These are phyloP conservation scores for Xerocomus potaroensis DNA, from an alignment of 768 basidiomycete genomes.

Conservation along the genomic window DNA sequence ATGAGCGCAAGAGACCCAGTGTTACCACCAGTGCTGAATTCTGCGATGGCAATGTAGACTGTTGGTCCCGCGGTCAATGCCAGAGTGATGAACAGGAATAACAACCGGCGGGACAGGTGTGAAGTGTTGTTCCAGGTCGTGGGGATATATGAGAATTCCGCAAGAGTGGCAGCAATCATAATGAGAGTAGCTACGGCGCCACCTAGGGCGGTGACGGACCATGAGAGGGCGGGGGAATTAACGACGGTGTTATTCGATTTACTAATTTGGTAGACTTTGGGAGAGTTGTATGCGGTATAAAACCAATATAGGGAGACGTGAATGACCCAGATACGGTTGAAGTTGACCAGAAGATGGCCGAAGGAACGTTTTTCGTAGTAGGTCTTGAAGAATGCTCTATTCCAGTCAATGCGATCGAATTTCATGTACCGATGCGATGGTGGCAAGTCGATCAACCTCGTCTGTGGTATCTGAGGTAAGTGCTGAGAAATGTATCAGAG, in stretches of 20 bases:
- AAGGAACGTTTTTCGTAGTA: constrained; percentile 98
- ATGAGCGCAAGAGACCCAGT: constrained; percentile 79
- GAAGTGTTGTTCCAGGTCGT: constrained; percentile 99
- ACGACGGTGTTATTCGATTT: constrained; percentile 34
- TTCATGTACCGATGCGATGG: constrained; percentile 94
- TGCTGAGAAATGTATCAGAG: background rate
- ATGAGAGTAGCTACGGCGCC: constrained; percentile 95
- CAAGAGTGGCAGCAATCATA: constrained; percentile 92
- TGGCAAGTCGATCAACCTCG: constrained; percentile 85
- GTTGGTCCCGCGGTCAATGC: constrained; percentile 91
- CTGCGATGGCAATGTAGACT: constrained; percentile 88
- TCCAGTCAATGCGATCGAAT: constrained; percentile 97
- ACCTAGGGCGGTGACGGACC: constrained; percentile 92
- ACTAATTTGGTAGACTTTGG: constrained; percentile 67
- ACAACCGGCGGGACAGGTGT: constrained; percentile 84
- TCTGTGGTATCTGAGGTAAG: constrained; percentile 43
- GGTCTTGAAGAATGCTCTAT: constrained; percentile 95
- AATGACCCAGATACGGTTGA: constrained; percentile 99
- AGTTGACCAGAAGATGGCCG: constrained; percentile 96
- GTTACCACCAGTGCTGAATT: constrained; percentile 50
- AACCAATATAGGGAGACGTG: constrained; percentile 94
- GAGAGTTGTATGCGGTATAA: constrained; percentile 94
- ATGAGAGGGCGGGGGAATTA: constrained; percentile 74
- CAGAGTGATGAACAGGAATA: constrained; percentile 88
- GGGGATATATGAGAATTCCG: constrained; percentile 97